Evolutionary conservation across 805 yeast genomes (phyloP), one percentile per base, ranked within the genome.

Genomic region (Metschnikowia reukaufii): DNA sequence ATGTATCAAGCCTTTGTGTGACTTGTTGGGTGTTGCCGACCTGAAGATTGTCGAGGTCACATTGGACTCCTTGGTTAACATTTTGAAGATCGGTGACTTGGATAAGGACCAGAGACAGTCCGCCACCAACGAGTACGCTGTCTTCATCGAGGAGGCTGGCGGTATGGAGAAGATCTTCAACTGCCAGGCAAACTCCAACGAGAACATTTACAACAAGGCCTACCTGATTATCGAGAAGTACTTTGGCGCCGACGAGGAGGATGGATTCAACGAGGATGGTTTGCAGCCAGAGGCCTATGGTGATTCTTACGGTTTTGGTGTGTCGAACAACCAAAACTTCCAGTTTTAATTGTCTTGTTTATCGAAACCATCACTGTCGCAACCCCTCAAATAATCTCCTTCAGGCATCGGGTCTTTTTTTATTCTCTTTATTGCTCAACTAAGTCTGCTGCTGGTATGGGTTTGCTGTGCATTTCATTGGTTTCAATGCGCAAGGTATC

Each of bases 1-100:
- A 40, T 89, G 97, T 72, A 91, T 94, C 70, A 92, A 91, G 74
- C 98, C 99, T 31, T 78, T 94, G 62, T 92, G 98, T 73, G 98
- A 94, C 66, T 77, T 94, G 63, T 77, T 94, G 58, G 81, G 84
- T 15, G 83, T 88, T 57, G 92, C 94, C 52, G 99, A 94, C 66
- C 81, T 86, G 65, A 88, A 88, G 68, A 89, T 92, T 53, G 86
- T 91, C 55, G 97, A 91, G 67, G 97, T 94, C 39, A 88, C 98
- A 2, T 79, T 94, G 56, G 99, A 94, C 69, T 96, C 97, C 3
- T 77, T 94, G 61, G 96, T 89, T 65, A 92, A 94, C 66, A 90
- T 94, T 55, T 76, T 94, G 60, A 88, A 88, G 71, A 88, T 90
- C 74, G 99, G 99, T 58, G 98, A 94, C 67, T 72, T 84, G 68